Base-by-base conservation (phyloP, 1,139 yeast species). In the Protomyces lactucae-debilis region DNA sequence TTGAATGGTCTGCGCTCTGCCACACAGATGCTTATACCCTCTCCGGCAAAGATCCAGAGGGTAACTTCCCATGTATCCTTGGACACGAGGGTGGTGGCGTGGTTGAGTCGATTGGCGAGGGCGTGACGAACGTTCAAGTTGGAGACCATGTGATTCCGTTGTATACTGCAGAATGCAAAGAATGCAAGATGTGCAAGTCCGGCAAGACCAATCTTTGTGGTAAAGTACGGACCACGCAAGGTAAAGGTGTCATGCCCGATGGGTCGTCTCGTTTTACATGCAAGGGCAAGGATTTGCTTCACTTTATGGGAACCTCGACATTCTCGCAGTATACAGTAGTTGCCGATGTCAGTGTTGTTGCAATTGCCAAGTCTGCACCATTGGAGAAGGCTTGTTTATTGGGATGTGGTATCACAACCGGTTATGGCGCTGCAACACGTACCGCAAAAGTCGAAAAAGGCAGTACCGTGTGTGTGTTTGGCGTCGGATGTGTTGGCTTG, bases 81-180 rank as follows among this genome's bases (percentile, higher is more conserved):
- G 98, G 99, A 68, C 98, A 93, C 76, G 98, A 92, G 78, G 97
- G 97, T 77, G 96, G 97, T 52, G 98, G 98, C 74, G 80, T 90
- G 69, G 97, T 92, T 55, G 97, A 90, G 79, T 83, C 90, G 64
- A 82, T 92, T 52, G 98, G 98, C 72, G 96, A 88, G 75, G 97
- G 92, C 68, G 97, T 92, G 67, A 86, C 92, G 70, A 84, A 77
- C 72, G 96, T 91, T 71, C 88, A 84, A 78, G 85, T 81, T 53
- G 98, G 98, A 3, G 98, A 92, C 76, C 88, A 85, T 71, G 98
- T 92, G 66, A 82, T 92, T 72, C 93, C 95, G 28, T 80, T 93
- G 14, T 93, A 93, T 83, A 93, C 98, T 56, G 97, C 99, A 61
- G 99, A 93, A 78, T 93, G 99, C 80, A 80, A 82, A 69, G 89